phyloP scores from a whole-genome alignment of 148 eudicot genomes.

The Dysphania ambrosioides region DNA sequence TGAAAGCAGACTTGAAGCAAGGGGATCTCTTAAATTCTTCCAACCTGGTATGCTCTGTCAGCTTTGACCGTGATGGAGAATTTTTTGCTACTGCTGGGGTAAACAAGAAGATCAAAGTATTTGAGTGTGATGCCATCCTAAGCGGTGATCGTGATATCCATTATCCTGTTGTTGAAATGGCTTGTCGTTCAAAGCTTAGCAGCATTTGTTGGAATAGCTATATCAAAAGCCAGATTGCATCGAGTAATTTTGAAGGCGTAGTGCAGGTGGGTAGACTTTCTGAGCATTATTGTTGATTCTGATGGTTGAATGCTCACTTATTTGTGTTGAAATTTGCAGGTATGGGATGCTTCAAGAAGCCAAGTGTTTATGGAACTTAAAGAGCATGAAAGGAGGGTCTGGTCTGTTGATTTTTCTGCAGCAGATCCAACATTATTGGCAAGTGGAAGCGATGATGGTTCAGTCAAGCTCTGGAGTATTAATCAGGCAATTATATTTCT shows the following conservation, averaged over 20 bases:
- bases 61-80: constrained; percentile 91
- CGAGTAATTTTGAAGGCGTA: constrained; percentile 92
- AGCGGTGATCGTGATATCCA: constrained; percentile 79
- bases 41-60: constrained; percentile 83
- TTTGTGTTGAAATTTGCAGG: constrained; percentile 38
- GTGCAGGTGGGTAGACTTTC: constrained; percentile 61
- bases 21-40: constrained; percentile 88
- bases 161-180: constrained; percentile 90
- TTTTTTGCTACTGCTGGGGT: constrained; percentile 97
- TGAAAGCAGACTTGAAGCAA: constrained; percentile 91
- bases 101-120: constrained; percentile 93
- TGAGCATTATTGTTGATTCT: not conserved
- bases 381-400: constrained; percentile 87
- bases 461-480: constrained; percentile 98
- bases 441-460: constrained; percentile 98
- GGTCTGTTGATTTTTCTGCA: constrained; percentile 88
- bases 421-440: constrained; percentile 95
- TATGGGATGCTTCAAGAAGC: constrained; percentile 92
- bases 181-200: constrained; percentile 82
- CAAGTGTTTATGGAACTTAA: constrained; percentile 80
- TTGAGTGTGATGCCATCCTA: constrained; percentile 67
- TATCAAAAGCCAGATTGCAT: constrained; percentile 95
- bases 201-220: constrained; percentile 97
- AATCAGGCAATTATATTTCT: constrained; percentile 99
- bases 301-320: not conserved